Conservation (phyloP, 1,284 basidiomycete genomes). For the Mixia osmundae region DNA sequence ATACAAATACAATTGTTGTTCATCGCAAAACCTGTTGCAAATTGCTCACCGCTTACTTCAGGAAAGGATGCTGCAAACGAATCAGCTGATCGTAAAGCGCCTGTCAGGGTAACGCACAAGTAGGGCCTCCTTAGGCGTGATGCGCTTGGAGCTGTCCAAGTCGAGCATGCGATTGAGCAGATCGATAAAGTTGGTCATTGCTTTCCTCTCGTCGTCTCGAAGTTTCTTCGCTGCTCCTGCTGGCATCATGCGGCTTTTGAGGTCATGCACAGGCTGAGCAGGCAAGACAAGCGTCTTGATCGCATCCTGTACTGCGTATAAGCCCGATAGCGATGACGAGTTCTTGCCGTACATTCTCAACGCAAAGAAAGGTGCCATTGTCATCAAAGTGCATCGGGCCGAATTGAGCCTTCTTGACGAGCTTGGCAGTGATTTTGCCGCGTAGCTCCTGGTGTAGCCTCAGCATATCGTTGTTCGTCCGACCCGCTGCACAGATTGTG, state of each 20-base stretch:
- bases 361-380: conserved; percentile 46
- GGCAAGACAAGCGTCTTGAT: conserved; percentile 50
- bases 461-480: conserved; percentile 95
- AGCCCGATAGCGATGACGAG: conserved; percentile 1
- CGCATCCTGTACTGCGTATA: conserved; percentile 34
- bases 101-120: conserved; percentile 1
- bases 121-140: conserved; percentile 8
- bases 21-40: no score
- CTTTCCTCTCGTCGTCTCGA: conserved; percentile 66
- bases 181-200: conserved; percentile 66
- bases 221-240: conserved; percentile 41
- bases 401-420: conserved; percentile 85
- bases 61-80: conserved; percentile 10
- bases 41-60: conserved; percentile 2
- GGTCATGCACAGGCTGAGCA: conserved; percentile 56
- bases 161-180: conserved; percentile 73
- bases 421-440: conserved; percentile 75
- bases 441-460: conserved; percentile 77
- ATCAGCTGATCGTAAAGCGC: background rate
- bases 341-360: conserved; percentile 44
- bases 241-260: conserved; percentile 61
- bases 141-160: conserved; percentile 61
- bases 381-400: conserved; percentile 86
- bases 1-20: no score
- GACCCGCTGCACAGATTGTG: no score